phyloP scores from a whole-genome alignment of 1,284 basidiomycete genomes.

The Agroathelia rolfsii region DNA sequence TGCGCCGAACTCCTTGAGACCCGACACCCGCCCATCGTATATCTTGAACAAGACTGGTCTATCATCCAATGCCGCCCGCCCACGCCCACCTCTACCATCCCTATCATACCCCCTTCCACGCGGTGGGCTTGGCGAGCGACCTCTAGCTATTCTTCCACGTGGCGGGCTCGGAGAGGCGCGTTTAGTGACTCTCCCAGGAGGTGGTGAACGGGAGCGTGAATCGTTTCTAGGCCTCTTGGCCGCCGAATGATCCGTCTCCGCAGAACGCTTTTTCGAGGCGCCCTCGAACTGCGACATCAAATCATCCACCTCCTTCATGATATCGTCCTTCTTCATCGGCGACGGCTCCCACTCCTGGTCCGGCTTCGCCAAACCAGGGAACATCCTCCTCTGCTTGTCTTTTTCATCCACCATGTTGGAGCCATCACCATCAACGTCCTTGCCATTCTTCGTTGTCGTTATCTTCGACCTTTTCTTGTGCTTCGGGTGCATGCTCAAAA shows the following conservation, averaged over 20 bases:
- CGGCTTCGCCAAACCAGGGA: constrained; percentile 85
- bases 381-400: constrained; percentile 76
- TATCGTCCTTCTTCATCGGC: constrained; percentile 52
- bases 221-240: constrained; percentile 49
- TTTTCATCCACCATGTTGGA: constrained; percentile 41
- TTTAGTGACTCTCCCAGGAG: no score
- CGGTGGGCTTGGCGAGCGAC: no score
- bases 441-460: constrained; percentile 33
- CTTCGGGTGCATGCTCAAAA: constrained; percentile 92
- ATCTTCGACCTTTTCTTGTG: constrained; percentile 68
- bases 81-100: constrained; percentile 29
- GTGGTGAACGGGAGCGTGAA: constrained; percentile 31
- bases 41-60: constrained; percentile 90
- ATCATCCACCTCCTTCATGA: constrained; percentile 78
- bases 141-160: constrained; percentile 39
- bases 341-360: constrained; percentile 56
- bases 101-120: constrained; percentile 36
- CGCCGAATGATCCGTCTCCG: constrained; percentile 36
- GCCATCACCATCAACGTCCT: constrained; percentile 22
- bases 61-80: constrained; percentile 56
- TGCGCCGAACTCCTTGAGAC: constrained; percentile 91
- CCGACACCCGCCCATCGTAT: constrained; percentile 80
- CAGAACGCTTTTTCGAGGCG: constrained; percentile 49
- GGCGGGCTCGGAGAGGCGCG: constrained; percentile 47
- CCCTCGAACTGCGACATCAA: constrained; percentile 73